These are phyloP conservation scores for Terana coerulea DNA, from an alignment of 768 basidiomycete genomes.

Conservation along the genomic window DNA sequence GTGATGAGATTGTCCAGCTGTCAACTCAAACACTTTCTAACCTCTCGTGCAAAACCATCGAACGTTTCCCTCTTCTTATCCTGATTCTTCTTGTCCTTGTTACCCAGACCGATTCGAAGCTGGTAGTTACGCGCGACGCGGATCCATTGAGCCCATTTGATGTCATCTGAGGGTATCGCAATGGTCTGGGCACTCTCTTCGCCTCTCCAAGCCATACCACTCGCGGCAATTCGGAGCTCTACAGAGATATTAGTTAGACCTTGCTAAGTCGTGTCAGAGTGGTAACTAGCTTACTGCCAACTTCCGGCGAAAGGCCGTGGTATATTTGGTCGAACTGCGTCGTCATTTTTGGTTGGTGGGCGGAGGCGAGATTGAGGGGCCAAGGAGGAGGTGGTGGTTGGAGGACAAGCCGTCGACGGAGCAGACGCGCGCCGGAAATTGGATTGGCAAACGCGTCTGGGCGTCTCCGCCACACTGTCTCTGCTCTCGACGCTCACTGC, in stretches of 20 bases:
- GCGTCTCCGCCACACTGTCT: neutral
- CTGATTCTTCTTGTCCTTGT: slow-evolving; percentile 33
- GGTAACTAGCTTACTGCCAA: slow-evolving; percentile 67
- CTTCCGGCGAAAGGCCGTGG: slow-evolving; percentile 63
- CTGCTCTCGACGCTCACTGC: no score
- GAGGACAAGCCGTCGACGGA: slow-evolving; percentile 12
- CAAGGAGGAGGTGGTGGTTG: slow-evolving; percentile 15
- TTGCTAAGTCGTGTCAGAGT: neutral
- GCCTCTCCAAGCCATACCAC: slow-evolving; percentile 94
- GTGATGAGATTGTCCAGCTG: neutral
- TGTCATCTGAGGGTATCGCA: slow-evolving; percentile 64
- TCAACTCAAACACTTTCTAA: slow-evolving; percentile 30
- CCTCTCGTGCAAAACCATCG: slow-evolving; percentile 91
- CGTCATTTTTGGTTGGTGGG: slow-evolving; percentile 41
- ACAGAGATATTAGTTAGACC: no score
- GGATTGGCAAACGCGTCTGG: slow-evolving; percentile 1
- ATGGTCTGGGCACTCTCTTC: slow-evolving; percentile 60
- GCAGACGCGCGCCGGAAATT: slow-evolving; percentile 16
- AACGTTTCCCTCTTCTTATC: slow-evolving; percentile 79
- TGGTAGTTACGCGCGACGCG: slow-evolving; percentile 92
- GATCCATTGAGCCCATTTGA: slow-evolving; percentile 89
- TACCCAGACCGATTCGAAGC: slow-evolving; percentile 66
- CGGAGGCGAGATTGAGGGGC: slow-evolving; percentile 15
- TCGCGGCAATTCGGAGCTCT: slow-evolving; percentile 86
- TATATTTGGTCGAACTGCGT: slow-evolving; percentile 88